A percentile compares a stretch with the other conserved stretches of the same genome.
Conservation (phyloP, 139 green algal genomes). For the Picochlorum sp. region DNA sequence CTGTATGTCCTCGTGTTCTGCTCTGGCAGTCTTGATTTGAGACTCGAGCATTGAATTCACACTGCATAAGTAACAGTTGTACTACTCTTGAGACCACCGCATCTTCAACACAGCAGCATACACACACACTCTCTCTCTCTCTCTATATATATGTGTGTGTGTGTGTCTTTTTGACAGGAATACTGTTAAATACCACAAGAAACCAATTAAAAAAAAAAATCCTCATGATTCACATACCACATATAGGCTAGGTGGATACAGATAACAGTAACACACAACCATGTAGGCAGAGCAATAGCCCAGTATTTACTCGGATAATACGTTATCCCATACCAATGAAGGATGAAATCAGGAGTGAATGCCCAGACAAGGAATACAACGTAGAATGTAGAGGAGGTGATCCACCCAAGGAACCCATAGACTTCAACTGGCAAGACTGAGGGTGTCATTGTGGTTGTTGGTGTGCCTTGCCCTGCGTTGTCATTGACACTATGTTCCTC, state of each 20-base stretch:
- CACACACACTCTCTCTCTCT: no score
- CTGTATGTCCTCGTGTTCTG: no score
- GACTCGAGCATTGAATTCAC: no score
- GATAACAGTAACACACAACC: conserved; percentile 38
- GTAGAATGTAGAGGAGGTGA: conserved; percentile 37
- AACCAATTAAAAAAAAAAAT: no score
- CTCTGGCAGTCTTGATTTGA: no score
- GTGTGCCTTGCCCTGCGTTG: neutral
- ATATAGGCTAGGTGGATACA: conserved; percentile 48
- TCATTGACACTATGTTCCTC: neutral
- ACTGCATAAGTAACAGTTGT: no score
- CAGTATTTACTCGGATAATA: conserved; percentile 68
- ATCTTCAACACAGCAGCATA: no score
- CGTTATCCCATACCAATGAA: conserved; percentile 41
- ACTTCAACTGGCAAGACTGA: conserved; percentile 33
- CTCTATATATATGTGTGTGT: no score
- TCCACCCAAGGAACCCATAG: conserved; percentile 51
- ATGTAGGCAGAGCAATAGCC: conserved; percentile 50
- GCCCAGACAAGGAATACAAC: conserved; percentile 54
- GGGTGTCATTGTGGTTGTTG: neutral
- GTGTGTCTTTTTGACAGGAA: no score
- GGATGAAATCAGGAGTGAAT: conserved; percentile 27
- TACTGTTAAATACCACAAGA: no score
- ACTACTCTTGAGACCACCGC: no score
- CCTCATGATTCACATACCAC: conserved; percentile 22